Percentiles rank a stretch among this genome's conserved stretches.
phyloP scores from a whole-genome alignment of 805 yeast genomes.

The Saccharomyces paradoxus region DNA sequence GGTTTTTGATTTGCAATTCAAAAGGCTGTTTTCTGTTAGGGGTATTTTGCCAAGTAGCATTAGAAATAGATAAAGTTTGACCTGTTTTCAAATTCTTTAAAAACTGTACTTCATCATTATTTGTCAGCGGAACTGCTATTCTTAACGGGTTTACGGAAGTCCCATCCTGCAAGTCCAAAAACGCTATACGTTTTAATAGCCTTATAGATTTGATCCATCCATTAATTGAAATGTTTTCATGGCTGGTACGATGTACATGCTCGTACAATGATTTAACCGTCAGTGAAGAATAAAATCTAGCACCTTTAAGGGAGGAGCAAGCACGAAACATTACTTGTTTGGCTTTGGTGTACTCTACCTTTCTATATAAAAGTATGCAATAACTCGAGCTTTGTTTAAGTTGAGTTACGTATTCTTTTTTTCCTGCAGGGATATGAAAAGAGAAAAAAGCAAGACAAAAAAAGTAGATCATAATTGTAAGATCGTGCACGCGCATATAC shows the following conservation, averaged over 20 bases:
- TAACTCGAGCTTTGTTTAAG: background rate
- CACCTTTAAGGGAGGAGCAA: background rate
- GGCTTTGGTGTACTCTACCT: background rate
- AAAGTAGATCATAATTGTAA: background rate
- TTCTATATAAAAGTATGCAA: background rate
- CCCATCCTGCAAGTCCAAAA: constrained; percentile 78
- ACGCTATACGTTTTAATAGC: constrained; percentile 64
- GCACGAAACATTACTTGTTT: background rate
- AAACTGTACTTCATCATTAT: constrained; percentile 23
- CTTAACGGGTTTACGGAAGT: constrained; percentile 46
- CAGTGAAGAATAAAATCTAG: constrained; percentile 20
- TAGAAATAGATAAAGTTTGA: constrained; percentile 36
- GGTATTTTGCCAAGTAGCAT: constrained; percentile 25
- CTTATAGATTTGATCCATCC: constrained; percentile 78
- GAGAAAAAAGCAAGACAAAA: background rate
- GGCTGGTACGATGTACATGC: constrained; percentile 2
- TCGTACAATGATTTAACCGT: constrained; percentile 6
- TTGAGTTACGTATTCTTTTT: background rate
- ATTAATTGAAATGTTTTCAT: constrained; percentile 26
- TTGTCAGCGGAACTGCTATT: constrained; percentile 40
- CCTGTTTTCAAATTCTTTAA: constrained; percentile 36
- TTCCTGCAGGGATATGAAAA: background rate
- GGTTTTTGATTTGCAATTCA: constrained; percentile 39
- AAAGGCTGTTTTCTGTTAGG: constrained; percentile 38
- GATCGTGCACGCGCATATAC: background rate